Base-by-base conservation (phyloP, 1,284 basidiomycete genomes). In the Leccinum huronense region DNA sequence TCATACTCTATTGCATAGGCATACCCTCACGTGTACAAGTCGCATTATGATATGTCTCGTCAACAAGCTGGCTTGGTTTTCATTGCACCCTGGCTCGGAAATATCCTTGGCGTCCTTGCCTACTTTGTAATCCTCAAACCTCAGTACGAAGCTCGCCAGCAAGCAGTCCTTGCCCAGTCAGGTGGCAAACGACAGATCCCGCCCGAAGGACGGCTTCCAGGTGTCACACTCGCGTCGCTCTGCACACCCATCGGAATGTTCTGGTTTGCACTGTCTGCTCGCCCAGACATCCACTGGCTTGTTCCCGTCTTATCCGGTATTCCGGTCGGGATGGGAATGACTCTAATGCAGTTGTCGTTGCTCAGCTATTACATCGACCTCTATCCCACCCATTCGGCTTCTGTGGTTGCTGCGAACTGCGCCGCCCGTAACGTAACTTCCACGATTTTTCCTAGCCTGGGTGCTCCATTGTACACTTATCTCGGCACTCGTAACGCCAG, bases 281-380 rank as follows among this genome's bases (percentile, higher is more conserved):
- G 36, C n/a, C 66, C 70, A 5, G 61, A 68, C 2, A 16, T 73
- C 58, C 67, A 68, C 45, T 66, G 64, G 61, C 23, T 72, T 5
- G 27, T 64, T 51, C 71, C 71, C 11, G 62, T 67, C 13, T 27
- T 74, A 19, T 73, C 72, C 0, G 72, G 73, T 27, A 51, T 73
- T n/a, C 72, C 72, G 0, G 65, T 73, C 16, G 72, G 72, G 27
- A 69, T 75, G 58, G 69, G 73, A 1, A 73, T 74, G 73, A 73
- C 73, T 7, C 66, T 75, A n/a, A 31, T 75, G 3, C 71, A 75
- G 31, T 36, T 75, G 6, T 74, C 72, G 1, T 42, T 73, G 58
- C 45, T 73, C 54, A 75, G 71, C 40, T 73, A 73, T 27, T 73
- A 73, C 51, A 75, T 75, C 40, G 72, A 75, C 33, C 72, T 75